Percentiles rank a stretch among this genome's conserved stretches.
Evolutionary conservation across 2,329 filamentous ascomycete genomes (phyloP).

Genomic region (Allantophomopsis cytisporea): DNA sequence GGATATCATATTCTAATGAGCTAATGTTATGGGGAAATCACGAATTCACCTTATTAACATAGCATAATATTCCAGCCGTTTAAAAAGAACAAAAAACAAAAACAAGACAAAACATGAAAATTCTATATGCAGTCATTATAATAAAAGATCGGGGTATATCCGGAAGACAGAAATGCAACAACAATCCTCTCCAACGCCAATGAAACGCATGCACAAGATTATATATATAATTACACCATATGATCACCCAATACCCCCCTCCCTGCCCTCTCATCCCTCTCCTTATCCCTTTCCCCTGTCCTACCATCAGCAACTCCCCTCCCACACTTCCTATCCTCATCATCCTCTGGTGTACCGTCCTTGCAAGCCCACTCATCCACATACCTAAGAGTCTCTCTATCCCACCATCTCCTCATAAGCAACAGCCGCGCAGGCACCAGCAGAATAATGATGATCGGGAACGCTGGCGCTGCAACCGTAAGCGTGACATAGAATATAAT

Average conservation of each 20-base stretch:
- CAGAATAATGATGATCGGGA: constrained; percentile 48
- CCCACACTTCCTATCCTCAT: constrained; percentile 9
- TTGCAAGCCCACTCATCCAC: constrained; percentile 34
- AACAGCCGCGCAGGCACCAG: constrained; percentile 48
- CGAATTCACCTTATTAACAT: too few relatives aligned
- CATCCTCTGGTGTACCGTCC: constrained; percentile 37
- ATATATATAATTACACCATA: background rate
- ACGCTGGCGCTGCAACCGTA: constrained; percentile 47
- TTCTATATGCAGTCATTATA: too few relatives aligned
- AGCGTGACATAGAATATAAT: constrained; percentile 50
- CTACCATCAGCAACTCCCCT: background rate
- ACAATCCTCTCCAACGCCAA: too few relatives aligned
- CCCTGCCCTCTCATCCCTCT: background rate
- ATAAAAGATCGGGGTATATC: too few relatives aligned
- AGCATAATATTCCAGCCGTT: too few relatives aligned
- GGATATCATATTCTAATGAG: too few relatives aligned
- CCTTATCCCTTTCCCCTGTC: background rate
- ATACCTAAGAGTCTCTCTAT: constrained; percentile 34
- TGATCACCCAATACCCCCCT: background rate
- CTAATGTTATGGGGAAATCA: too few relatives aligned
- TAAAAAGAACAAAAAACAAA: too few relatives aligned
- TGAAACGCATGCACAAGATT: too few relatives aligned
- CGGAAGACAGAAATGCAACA: too few relatives aligned
- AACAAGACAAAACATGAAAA: too few relatives aligned
- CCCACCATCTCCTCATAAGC: constrained; percentile 47